phyloP scores from a whole-genome alignment of 306 rosid genomes.

The Prunus mongolica region DNA sequence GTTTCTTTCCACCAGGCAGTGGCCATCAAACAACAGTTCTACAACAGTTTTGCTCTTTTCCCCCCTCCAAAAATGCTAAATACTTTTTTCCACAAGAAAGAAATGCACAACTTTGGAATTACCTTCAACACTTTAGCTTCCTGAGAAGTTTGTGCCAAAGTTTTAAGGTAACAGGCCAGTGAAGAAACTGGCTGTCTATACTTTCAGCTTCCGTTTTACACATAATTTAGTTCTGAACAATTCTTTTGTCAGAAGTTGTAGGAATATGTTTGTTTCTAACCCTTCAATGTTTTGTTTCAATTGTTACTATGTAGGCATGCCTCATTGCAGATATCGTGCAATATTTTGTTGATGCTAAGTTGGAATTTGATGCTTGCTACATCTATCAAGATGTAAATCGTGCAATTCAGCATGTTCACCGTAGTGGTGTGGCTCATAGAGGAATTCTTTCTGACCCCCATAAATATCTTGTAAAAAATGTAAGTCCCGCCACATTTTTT shows the following conservation, averaged over 20 bases:
- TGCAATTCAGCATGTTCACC: constrained; percentile 89
- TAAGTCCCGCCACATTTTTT: constrained; percentile 33
- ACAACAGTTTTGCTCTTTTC: too few species aligned
- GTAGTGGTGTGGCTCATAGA: constrained; percentile 79
- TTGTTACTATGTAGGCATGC: constrained; percentile 73
- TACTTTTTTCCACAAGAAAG: not conserved
- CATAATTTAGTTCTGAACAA: not conserved
- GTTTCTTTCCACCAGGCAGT: not conserved
- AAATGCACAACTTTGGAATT: not conserved
- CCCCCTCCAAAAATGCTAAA: not conserved
- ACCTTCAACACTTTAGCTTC: not conserved
- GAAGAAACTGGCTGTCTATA: not conserved
- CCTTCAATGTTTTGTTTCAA: constrained; percentile 17
- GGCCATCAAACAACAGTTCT: not conserved
- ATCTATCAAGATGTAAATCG: constrained; percentile 83
- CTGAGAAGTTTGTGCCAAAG: too few species aligned
- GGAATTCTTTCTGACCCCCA: constrained; percentile 75
- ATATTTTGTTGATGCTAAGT: constrained; percentile 85
- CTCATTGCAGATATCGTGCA: constrained; percentile 96
- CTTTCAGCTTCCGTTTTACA: not conserved
- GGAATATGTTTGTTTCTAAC: constrained; percentile 8
- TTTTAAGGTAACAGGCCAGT: not conserved
- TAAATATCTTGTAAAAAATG: constrained; percentile 78
- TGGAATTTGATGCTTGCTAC: constrained; percentile 88
- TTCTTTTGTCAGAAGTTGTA: not conserved